A percentile compares a stretch with the other conserved stretches of the same genome.
These are phyloP conservation scores for Lentinula novae-zelandiae DNA, from an alignment of 1,284 basidiomycete species.

Conservation along the genomic window DNA sequence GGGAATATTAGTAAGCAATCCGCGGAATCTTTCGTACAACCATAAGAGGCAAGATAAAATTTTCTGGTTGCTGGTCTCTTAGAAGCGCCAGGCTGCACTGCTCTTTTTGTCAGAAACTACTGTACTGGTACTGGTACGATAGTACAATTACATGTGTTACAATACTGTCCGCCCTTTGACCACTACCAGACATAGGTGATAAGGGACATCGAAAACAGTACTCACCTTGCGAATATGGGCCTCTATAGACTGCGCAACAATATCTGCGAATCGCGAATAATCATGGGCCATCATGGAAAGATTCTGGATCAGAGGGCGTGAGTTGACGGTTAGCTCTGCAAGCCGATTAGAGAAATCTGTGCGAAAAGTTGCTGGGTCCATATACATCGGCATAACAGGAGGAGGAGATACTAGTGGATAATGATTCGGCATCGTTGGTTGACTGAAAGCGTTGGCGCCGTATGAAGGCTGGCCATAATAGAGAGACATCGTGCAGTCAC, in stretches of 20 bases:
- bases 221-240: slow-evolving; percentile 87
- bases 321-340: slow-evolving; percentile 89
- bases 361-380: slow-evolving; percentile 77
- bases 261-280: slow-evolving; percentile 73
- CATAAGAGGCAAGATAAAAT: not conserved
- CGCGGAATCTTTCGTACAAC: slow-evolving; percentile 3
- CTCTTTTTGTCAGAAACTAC: slow-evolving; percentile 11
- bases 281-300: slow-evolving; percentile 95
- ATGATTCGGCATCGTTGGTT: slow-evolving; percentile 2
- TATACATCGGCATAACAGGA: slow-evolving; percentile 39
- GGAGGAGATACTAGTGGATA: slow-evolving; percentile 40
- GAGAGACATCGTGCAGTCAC: slow-evolving; percentile 9
- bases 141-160: not conserved
- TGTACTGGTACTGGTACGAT: slow-evolving; percentile 2
- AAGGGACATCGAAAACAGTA: slow-evolving; percentile 25
- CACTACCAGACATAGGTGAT: slow-evolving; percentile 6
- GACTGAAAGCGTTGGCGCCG: slow-evolving; percentile 36
- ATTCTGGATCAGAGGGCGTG: slow-evolving; percentile 91
- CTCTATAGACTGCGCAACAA: slow-evolving; percentile 87
- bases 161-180: not conserved
- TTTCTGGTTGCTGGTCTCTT: not conserved
- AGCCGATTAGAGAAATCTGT: slow-evolving; percentile 78
- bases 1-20: slow-evolving; percentile 13
- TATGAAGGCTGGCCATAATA: slow-evolving; percentile 32
- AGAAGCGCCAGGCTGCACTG: not conserved